Evolutionary conservation across 2,329 filamentous ascomycete species (phyloP).

Genomic region (Neonectria faginata): DNA sequence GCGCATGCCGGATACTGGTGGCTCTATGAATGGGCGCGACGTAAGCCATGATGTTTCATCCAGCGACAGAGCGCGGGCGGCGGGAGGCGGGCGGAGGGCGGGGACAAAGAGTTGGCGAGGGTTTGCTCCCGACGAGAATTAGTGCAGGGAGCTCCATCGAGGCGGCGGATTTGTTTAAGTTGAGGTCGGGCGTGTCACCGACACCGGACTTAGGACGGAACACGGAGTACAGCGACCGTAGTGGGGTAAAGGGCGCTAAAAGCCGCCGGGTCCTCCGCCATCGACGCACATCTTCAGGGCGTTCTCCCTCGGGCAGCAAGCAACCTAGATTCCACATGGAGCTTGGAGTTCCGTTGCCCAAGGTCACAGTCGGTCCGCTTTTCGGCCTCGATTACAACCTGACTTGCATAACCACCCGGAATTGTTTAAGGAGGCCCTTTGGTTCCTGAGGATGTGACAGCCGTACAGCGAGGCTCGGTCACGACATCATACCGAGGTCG

Average conservation of each 20-base stretch:
- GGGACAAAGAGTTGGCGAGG: constrained; percentile 18
- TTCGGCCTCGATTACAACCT: not conserved
- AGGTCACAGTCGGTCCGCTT: not conserved
- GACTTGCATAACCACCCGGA: not conserved
- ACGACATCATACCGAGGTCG: not conserved
- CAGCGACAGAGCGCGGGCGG: constrained; percentile 7
- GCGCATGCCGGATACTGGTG: constrained; percentile 89
- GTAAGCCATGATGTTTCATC: constrained; percentile 79
- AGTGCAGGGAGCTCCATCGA: constrained; percentile 43
- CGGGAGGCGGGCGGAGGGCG: constrained; percentile 6
- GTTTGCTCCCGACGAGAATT: constrained; percentile 44
- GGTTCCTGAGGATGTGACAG: not conserved
- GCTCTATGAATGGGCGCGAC: constrained; percentile 92
- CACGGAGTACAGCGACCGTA: constrained; percentile 31
- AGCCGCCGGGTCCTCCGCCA: constrained; percentile 21
- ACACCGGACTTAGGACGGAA: constrained; percentile 45
- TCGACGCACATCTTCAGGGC: constrained; percentile 6
- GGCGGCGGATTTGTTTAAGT: constrained; percentile 26
- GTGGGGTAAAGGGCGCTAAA: constrained; percentile 37
- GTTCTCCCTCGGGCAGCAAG: not conserved
- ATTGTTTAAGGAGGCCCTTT: not conserved
- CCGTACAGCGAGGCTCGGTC: not conserved
- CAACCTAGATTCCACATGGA: not conserved
- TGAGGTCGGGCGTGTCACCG: constrained; percentile 39
- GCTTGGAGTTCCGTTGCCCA: not conserved